These are phyloP conservation scores for Lachnellula cervina DNA, from an alignment of 2,329 filamentous ascomycete species.

Conservation along the genomic window DNA sequence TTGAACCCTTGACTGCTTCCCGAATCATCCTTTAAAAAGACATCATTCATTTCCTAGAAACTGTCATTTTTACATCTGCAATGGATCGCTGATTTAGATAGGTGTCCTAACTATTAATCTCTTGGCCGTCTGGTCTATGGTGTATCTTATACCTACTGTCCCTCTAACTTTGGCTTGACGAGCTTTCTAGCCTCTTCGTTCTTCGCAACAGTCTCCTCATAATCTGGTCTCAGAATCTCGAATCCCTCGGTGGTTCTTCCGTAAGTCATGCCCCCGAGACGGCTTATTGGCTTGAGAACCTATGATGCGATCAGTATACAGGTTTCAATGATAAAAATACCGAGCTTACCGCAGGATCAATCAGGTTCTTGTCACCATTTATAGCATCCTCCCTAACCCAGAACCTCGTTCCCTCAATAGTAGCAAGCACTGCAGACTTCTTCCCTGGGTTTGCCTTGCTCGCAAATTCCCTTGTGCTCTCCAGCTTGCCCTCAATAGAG, in stretches of 20 bases:
- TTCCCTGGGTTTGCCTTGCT: conserved; percentile 64
- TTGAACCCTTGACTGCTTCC: no score
- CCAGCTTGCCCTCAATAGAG: conserved; percentile 73
- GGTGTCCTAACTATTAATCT: not conserved
- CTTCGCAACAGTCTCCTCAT: conserved; percentile 36
- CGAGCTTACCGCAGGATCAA: conserved; percentile 62
- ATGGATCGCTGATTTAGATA: no score
- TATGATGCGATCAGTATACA: conserved; percentile 28
- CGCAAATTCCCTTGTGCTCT: conserved; percentile 73
- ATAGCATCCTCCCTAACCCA: conserved; percentile 88
- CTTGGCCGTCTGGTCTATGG: not conserved
- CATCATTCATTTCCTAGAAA: no score
- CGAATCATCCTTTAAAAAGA: no score
- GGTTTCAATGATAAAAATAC: not conserved
- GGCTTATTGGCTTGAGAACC: conserved; percentile 69
- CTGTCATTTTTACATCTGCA: no score
- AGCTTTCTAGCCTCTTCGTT: conserved; percentile 54
- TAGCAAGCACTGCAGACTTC: conserved; percentile 67
- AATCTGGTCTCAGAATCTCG: conserved; percentile 64
- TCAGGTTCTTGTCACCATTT: conserved; percentile 66
- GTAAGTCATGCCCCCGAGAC: conserved; percentile 85
- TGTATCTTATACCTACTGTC: conserved; percentile 29
- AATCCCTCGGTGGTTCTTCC: conserved; percentile 63
- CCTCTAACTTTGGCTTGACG: conserved; percentile 41
- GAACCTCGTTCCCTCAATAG: conserved; percentile 80